Evolutionary conservation across 805 yeast genomes (phyloP).

Genomic region (Cyberlindnera euphorbiiphila): DNA sequence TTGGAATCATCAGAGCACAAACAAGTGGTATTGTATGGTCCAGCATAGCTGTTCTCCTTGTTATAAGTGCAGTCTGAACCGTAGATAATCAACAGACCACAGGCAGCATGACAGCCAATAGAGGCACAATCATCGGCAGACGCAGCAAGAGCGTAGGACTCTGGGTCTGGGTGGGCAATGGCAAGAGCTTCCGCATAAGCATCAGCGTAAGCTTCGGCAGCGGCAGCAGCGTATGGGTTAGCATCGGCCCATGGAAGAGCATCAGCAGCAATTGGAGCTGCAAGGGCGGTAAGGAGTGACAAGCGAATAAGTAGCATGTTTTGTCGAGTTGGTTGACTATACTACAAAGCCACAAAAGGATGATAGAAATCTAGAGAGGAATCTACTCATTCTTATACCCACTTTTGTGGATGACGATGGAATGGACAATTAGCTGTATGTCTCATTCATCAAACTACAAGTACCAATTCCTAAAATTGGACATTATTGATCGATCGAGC

Average conservation of each 20-base stretch:
- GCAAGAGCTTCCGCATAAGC: conserved; percentile 24
- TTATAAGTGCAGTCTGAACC: conserved; percentile 32
- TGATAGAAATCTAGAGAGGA: too few relatives aligned
- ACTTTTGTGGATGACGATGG: too few relatives aligned
- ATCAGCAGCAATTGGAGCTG: conserved; percentile 7
- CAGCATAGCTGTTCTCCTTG: conserved; percentile 23
- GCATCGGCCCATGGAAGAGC: conserved; percentile 23
- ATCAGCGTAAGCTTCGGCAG: conserved; percentile 22
- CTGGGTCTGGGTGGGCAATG: conserved; percentile 21
- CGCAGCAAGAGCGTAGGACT: conserved; percentile 22
- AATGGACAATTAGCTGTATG: too few relatives aligned
- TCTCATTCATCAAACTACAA: too few relatives aligned
- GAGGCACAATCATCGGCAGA: conserved; percentile 28
- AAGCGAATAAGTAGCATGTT: conserved; percentile 11
- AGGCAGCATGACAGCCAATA: conserved; percentile 32
- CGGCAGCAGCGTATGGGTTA: conserved; percentile 19
- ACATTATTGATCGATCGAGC: too few relatives aligned
- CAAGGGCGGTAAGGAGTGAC: conserved; percentile 1
- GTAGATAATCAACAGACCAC: conserved; percentile 33
- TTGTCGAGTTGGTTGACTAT: too few relatives aligned
- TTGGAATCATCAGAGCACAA: conserved; percentile 22
- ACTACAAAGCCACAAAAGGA: too few relatives aligned
- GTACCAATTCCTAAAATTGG: too few relatives aligned
- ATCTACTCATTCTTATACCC: too few relatives aligned
- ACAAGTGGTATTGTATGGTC: conserved; percentile 25